Conservation (phyloP, 345 rosid species). For the Eucalyptus erythrocorys region DNA sequence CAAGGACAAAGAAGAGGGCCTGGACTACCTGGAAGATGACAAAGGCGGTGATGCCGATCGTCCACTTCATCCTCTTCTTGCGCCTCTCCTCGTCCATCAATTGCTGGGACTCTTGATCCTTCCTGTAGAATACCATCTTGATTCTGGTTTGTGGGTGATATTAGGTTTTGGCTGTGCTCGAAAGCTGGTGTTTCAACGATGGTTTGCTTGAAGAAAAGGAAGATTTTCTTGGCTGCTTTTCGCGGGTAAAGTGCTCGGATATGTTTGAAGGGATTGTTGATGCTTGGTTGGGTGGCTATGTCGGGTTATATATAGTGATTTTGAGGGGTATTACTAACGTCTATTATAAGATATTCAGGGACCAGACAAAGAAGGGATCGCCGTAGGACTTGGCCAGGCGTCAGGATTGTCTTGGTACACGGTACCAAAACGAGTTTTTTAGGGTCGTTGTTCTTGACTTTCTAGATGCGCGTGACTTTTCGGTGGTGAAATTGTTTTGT, state of each 20-base stretch:
- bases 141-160: background rate
- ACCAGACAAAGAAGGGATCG: background rate
- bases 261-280: background rate
- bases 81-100: background rate
- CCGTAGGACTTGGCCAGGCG: background rate
- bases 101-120: background rate
- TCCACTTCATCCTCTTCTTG: slow-evolving; percentile 2
- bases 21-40: background rate
- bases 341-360: background rate
- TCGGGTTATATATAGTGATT: background rate
- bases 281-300: background rate
- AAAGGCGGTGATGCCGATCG: background rate
- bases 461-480: background rate
- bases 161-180: background rate
- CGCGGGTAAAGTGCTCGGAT: background rate
- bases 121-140: background rate
- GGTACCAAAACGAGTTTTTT: background rate
- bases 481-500: background rate
- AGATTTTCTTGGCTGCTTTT: background rate
- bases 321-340: background rate
- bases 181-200: background rate
- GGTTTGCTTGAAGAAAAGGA: background rate
- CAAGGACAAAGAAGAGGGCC: background rate
- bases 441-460: background rate
- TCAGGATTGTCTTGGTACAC: background rate